Percentiles rank a stretch among this genome's conserved stretches.
Conservation (phyloP, 305 asterid species). For the Nicotiana rustica region DNA sequence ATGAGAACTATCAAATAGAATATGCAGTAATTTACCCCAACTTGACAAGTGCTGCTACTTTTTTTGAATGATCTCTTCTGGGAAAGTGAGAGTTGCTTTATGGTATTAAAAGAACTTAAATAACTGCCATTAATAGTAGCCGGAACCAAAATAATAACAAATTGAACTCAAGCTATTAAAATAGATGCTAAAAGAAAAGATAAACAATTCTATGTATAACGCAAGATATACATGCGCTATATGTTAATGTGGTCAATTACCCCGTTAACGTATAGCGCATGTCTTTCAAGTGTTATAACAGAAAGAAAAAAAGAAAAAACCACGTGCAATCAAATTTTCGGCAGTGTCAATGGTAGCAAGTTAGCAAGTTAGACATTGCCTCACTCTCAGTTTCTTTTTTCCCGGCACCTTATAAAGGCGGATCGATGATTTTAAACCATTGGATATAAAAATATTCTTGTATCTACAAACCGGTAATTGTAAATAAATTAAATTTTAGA, state of each 20-base stretch:
- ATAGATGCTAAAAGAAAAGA: too few relatives aligned
- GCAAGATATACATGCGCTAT: too few relatives aligned
- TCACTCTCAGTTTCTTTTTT: background rate
- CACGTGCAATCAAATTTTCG: conserved; percentile 7
- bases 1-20: background rate
- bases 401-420: background rate
- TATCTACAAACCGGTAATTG: background rate
- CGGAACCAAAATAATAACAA: too few relatives aligned
- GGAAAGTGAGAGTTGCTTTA: background rate
- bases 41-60: background rate
- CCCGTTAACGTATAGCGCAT: too few relatives aligned
- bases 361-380: background rate
- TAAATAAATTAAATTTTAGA: background rate
- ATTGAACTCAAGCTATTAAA: too few relatives aligned
- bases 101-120: too few relatives aligned
- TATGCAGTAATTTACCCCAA: background rate
- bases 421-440: background rate
- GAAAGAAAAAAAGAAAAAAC: background rate
- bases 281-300: background rate
- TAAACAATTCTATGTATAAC: too few relatives aligned
- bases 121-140: too few relatives aligned
- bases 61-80: too few relatives aligned
- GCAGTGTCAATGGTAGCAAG: too few relatives aligned
- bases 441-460: background rate
- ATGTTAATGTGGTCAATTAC: too few relatives aligned